Evolutionary conservation across 2,329 filamentous ascomycete species (phyloP), one percentile per base, ranked within the genome.

Genomic region (Claviceps lovelessii): DNA sequence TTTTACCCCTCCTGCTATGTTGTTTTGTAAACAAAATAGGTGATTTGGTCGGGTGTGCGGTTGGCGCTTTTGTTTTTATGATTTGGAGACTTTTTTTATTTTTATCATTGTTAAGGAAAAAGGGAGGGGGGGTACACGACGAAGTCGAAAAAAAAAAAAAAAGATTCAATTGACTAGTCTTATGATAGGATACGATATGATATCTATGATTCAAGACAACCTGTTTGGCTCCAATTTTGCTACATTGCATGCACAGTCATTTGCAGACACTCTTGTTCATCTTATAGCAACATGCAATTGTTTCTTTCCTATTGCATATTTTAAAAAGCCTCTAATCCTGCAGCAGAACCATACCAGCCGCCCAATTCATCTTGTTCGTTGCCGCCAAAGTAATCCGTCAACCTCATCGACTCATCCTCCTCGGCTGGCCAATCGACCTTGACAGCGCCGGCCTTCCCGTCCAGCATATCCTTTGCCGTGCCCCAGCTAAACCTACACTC

Each of bases 401-500:
- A 67, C 55, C 81, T 81, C 59, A 75, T 79, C 31, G 81, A 79
- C 54, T 85, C 81, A 39, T 88, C 84, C 23, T 90, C 85, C 5
- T 84, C 81, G 13, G 73, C 76, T 0, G 90, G 88, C 91, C 91
- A 97, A 49, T 95, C 89, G 0, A 95, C 85, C 65, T 79, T 84
- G 53, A 86, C 77, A 4, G 79, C 81, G 29, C 74, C 75, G 9
- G 74, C 77, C 67, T 86, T 89, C n/a, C 75, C 73, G 61, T 96
- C 90, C 4, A 98, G 73, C 81, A 97, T 80, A 64, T 97, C 90
- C 72, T 94, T 96, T 2, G 87, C 87, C 0, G 93, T 97, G 0
- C 86, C 87, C 93, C 93, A 98, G 65, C 90, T 95, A 65, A 96
- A 97, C 5, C 93, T 78, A 67, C 89, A 95, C 70, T 97, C 90